A percentile compares a stretch with the other conserved stretches of the same genome.
Conservation (phyloP, 306 rosid genomes). For the Rosa multiflora region DNA sequence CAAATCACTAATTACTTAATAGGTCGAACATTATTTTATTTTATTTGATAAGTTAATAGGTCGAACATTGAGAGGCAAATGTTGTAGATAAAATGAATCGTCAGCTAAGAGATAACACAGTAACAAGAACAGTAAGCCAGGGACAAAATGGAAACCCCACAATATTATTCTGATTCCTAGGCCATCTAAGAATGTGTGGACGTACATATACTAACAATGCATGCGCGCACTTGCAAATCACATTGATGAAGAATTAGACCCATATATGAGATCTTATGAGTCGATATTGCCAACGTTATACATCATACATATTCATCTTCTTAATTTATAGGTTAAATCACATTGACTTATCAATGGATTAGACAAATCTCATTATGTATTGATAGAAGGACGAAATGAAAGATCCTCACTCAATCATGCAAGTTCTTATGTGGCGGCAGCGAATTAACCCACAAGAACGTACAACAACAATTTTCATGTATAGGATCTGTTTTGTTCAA, state of each 20-base stretch:
- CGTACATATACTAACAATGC: background rate
- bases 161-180: background rate
- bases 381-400: background rate
- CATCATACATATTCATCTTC: background rate
- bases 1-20: background rate
- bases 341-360: background rate
- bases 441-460: too few species aligned
- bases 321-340: background rate
- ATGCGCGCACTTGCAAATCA: background rate
- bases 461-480: too few species aligned
- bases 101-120: background rate
- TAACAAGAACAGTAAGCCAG: background rate
- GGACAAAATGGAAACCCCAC: background rate
- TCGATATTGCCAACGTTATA: background rate
- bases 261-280: background rate
- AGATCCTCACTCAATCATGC: background rate
- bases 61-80: background rate
- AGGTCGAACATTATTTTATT: too few species aligned
- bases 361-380: background rate
- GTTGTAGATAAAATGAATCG: background rate
- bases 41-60: background rate
- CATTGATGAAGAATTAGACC: background rate
- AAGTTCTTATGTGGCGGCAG: background rate
- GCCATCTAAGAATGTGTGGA: conserved; percentile 6
- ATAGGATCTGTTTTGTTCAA: too few species aligned